A percentile compares a stretch with the other conserved stretches of the same genome.
These are phyloP conservation scores for Trichoderma koningii DNA, from an alignment of 2,329 filamentous ascomycete genomes.

Conservation along the genomic window DNA sequence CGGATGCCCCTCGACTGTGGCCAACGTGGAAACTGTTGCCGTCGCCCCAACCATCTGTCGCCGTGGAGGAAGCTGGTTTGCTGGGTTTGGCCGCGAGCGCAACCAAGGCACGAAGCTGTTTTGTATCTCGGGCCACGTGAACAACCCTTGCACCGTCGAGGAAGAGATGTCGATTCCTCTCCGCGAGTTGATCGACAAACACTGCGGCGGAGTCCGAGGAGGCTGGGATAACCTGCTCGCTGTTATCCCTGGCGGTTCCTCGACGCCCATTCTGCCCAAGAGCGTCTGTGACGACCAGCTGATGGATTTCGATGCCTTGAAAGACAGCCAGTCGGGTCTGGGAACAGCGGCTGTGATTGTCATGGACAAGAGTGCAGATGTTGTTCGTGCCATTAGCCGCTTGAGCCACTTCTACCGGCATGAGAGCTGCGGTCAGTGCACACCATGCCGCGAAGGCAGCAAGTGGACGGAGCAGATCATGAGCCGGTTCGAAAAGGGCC, in stretches of 20 bases:
- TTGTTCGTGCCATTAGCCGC: slow-evolving; percentile 89
- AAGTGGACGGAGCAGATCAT: slow-evolving; percentile 99
- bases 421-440: slow-evolving; percentile 98
- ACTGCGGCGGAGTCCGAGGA: slow-evolving; percentile 94
- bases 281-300: slow-evolving; percentile 87
- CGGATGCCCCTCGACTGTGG: slow-evolving; percentile 95
- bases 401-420: slow-evolving; percentile 98
- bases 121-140: slow-evolving; percentile 98
- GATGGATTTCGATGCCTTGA: slow-evolving; percentile 98
- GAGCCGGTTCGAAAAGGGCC: slow-evolving; percentile 90
- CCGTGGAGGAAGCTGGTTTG: slow-evolving; percentile 91
- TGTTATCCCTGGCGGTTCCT: slow-evolving; percentile 93
- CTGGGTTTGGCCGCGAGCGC: slow-evolving; percentile 88
- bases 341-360: slow-evolving; percentile 97
- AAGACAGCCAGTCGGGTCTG: slow-evolving; percentile 96
- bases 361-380: slow-evolving; percentile 97
- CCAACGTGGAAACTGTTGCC: slow-evolving; percentile 96
- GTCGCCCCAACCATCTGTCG: slow-evolving; percentile 95
- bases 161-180: slow-evolving; percentile 99
- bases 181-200: slow-evolving; percentile 93
- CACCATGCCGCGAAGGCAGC: slow-evolving; percentile 97
- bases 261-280: slow-evolving; percentile 93
- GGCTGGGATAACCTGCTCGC: slow-evolving; percentile 98
- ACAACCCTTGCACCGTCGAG: slow-evolving; percentile 96
- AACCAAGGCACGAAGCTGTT: slow-evolving; percentile 98